Evolutionary conservation across 306 rosid genomes (phyloP).

Genomic region (Gastrolobium villosum): DNA sequence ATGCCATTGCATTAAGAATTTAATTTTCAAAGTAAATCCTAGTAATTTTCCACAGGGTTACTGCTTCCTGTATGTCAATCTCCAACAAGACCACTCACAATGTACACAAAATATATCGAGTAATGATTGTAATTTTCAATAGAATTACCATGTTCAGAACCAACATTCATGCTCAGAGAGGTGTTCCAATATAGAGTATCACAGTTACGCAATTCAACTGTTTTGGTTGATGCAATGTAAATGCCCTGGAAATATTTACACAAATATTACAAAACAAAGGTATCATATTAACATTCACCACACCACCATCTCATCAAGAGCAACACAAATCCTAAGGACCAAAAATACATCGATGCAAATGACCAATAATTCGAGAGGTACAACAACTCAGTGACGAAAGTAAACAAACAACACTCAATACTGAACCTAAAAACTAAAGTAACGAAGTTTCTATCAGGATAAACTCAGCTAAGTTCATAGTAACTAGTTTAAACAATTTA

Average conservation of each 20-base stretch:
- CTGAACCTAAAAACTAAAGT: neutral
- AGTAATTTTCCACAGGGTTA: neutral
- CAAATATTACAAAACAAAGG: too few relatives aligned
- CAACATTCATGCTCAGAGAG: neutral
- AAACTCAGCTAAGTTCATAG: neutral
- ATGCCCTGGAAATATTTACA: neutral
- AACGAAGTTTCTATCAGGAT: neutral
- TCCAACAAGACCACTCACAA: slow-evolving; percentile 18
- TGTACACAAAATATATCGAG: neutral
- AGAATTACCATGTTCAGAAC: slow-evolving; percentile 1
- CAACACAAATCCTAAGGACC: slow-evolving; percentile 1
- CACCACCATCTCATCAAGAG: neutral
- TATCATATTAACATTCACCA: too few relatives aligned
- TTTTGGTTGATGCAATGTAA: neutral
- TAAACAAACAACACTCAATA: slow-evolving; percentile 22
- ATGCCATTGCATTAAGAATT: neutral
- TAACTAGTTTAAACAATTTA: slow-evolving; percentile 31
- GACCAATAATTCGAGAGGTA: neutral
- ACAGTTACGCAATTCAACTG: slow-evolving; percentile 1
- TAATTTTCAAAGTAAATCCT: slow-evolving; percentile 18
- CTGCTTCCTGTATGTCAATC: neutral
- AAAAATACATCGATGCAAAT: slow-evolving; percentile 24
- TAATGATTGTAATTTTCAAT: neutral
- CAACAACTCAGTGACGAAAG: slow-evolving; percentile 11
- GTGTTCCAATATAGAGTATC: neutral